phyloP scores from a whole-genome alignment of 495 filamentous ascomycete species.

The Hypoxylon fragiforme region DNA sequence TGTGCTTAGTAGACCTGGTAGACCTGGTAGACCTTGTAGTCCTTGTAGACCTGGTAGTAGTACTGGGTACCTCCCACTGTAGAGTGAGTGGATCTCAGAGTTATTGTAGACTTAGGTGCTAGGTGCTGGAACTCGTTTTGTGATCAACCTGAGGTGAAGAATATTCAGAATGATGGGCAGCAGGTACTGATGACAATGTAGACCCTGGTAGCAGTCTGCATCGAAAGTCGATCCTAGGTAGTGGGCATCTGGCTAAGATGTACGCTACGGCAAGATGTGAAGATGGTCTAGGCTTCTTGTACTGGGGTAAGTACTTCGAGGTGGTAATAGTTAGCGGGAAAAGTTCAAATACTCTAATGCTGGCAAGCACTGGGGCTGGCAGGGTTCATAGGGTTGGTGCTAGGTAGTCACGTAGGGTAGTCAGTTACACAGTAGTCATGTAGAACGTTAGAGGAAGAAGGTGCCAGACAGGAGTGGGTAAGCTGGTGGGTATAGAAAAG shows the following conservation, averaged over 20 bases:
- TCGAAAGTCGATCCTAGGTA: slow-evolving; percentile 11
- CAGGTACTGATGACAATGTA: slow-evolving; percentile 16
- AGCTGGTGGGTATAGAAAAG: too few relatives aligned
- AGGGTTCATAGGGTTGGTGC: too few relatives aligned
- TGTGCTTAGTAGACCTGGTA: not conserved
- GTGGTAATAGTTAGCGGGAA: too few relatives aligned
- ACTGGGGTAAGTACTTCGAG: not conserved
- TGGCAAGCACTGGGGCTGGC: too few relatives aligned
- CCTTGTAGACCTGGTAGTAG: not conserved
- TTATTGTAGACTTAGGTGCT: too few relatives aligned
- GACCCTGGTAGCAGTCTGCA: slow-evolving; percentile 12
- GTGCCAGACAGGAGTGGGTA: too few relatives aligned
- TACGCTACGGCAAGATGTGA: too few relatives aligned
- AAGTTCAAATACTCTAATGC: too few relatives aligned
- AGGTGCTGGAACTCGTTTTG: slow-evolving; percentile 15
- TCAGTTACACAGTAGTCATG: too few relatives aligned
- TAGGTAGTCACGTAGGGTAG: too few relatives aligned
- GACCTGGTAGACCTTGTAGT: not conserved
- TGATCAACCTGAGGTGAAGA: slow-evolving; percentile 32
- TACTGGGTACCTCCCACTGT: not conserved
- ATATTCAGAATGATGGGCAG: slow-evolving; percentile 18
- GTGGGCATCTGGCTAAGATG: not conserved
- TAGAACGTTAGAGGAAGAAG: too few relatives aligned
- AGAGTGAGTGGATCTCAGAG: too few relatives aligned
- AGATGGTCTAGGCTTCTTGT: not conserved